Evolutionary conservation across 2,329 filamentous ascomycete species (phyloP), one percentile per base, ranked within the genome.

Genomic region (Trichoderma hamatum): DNA sequence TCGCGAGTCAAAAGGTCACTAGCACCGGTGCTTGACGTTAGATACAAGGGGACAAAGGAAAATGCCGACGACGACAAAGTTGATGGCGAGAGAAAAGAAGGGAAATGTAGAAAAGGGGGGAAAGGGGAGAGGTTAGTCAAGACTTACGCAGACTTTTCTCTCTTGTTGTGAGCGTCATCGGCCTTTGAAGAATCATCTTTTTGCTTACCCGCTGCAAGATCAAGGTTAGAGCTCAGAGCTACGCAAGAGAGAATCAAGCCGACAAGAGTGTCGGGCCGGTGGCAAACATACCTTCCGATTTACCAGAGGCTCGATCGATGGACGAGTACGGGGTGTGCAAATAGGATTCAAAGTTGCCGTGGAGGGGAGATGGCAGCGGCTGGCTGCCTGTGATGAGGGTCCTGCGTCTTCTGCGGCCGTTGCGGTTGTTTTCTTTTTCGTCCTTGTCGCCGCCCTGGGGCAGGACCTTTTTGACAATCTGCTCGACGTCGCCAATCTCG

Each of bases 371-470:
- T 5, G 96, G 96, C 72, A 99, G 84, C 69, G 96, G 96, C 81
- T 99, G 96, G 78, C 94, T 97, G 78, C 96, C 96, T 2, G 96
- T 98, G 78, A 99, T 98, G 70, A 99, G 87, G 2, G 96, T 99
- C 76, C 96, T 88, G 79, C 96, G 88, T 80, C 96, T 89, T 80
- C 96, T 88, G 71, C 96, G 88, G 64, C 96, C 95, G 80, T 97
- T 98, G 73, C 94, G 88, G 77, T 97, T 94, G 78, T 94, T 94
- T 78, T 96, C 93, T 80, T 96, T 96, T 70, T 92, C 90, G 78
- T 96, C 93, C 80, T 96, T 96, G 71, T 92, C 90, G 68, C 77
- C 67, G 82, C 76, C 61, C 96, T 92, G 71, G 90, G 92, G 81
- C 97, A 95, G 67, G 72, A 96, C 95, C 70, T 92, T 94, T 82